Percentiles rank a stretch among this genome's conserved stretches.
Conservation (phyloP, 2,329 filamentous ascomycete genomes). For the Calonectria leucothoes region DNA sequence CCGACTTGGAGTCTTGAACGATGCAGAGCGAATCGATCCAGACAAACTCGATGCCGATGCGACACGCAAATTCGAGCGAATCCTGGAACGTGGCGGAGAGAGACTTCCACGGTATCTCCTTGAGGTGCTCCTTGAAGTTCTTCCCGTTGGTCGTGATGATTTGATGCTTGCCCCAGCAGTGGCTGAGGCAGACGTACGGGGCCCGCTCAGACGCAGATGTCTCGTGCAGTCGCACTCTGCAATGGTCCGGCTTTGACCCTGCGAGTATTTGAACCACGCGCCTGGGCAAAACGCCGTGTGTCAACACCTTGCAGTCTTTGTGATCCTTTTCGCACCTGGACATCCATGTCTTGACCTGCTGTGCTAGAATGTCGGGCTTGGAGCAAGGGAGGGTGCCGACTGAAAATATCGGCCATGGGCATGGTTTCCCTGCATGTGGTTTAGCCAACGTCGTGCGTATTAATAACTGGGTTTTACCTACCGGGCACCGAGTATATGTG, state of each 20-base stretch:
- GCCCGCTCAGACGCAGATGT: background rate
- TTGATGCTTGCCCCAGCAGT: slow-evolving; percentile 47
- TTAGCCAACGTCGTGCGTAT: background rate
- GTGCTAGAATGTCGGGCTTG: background rate
- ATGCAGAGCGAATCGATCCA: slow-evolving; percentile 39
- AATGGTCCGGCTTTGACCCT: slow-evolving; percentile 12
- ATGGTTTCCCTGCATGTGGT: slow-evolving; percentile 4
- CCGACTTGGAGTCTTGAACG: slow-evolving; percentile 30
- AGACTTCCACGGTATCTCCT: slow-evolving; percentile 21
- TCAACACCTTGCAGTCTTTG: slow-evolving; percentile 1
- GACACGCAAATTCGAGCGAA: slow-evolving; percentile 17
- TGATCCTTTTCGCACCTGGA: slow-evolving; percentile 19
- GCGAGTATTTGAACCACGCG: slow-evolving; percentile 18
- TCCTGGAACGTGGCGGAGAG: slow-evolving; percentile 30
- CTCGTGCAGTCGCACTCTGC: slow-evolving; percentile 13
- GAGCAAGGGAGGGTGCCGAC: background rate
- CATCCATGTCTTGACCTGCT: slow-evolving; percentile 21
- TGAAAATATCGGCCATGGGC: slow-evolving; percentile 16
- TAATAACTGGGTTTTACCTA: background rate
- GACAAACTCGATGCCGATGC: slow-evolving; percentile 26
- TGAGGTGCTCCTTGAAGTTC: slow-evolving; percentile 14
- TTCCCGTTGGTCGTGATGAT: slow-evolving; percentile 43
- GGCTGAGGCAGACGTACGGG: slow-evolving; percentile 32
- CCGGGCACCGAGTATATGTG: slow-evolving; percentile 19
- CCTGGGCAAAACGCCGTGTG: slow-evolving; percentile 3